These are phyloP conservation scores for Phaeosphaeria sp. DNA, from an alignment of 2,329 filamentous ascomycete species.

Conservation along the genomic window DNA sequence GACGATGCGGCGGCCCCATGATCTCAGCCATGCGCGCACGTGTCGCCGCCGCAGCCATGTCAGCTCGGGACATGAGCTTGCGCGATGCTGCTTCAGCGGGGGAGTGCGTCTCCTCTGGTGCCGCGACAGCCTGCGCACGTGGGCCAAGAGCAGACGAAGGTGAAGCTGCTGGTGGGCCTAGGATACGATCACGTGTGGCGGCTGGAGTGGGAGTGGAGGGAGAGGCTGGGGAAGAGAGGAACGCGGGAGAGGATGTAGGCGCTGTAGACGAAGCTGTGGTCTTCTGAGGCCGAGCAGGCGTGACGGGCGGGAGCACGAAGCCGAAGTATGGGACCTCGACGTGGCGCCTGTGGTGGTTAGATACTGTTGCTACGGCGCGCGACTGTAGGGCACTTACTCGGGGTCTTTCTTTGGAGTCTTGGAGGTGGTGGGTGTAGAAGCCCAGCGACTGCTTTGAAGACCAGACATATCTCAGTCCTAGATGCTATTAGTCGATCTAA, in stretches of 20 bases:
- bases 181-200: not conserved
- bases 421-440: not conserved
- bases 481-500: not conserved
- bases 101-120: not conserved
- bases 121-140: not conserved
- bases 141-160: not conserved
- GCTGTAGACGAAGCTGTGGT: not conserved
- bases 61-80: not conserved
- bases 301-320: not conserved
- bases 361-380: not conserved
- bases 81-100: not conserved
- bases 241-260: not conserved
- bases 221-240: not conserved
- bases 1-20: slow-evolving; percentile 2
- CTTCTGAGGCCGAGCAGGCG: not conserved
- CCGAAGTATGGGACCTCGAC: slow-evolving; percentile 2
- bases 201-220: not conserved
- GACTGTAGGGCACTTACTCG: not conserved
- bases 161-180: not conserved
- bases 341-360: not conserved
- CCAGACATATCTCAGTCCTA: not conserved
- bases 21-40: slow-evolving; percentile 4
- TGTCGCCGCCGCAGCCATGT: not conserved
- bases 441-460: not conserved
- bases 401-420: not conserved